Evolutionary conservation across 2,329 filamentous ascomycete genomes (phyloP), one percentile per base, ranked within the genome.

Genomic region (Calonectria hawksworthii): DNA sequence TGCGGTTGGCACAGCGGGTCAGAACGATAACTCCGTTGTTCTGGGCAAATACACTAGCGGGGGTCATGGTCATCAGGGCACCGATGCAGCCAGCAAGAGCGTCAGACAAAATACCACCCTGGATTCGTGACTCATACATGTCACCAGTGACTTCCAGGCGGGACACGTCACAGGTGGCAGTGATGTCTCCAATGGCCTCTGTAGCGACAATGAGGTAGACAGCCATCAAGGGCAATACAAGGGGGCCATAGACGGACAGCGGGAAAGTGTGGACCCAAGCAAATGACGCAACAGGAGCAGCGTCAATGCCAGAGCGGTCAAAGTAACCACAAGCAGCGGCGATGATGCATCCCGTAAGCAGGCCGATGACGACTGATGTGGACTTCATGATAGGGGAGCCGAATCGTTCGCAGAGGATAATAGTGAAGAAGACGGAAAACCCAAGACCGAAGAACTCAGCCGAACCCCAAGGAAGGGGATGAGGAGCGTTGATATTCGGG

Each of bases 21-120:
- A 97, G 88, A 0, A 94, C 93, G 75, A 97, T 96, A 67, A 96
- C 94, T 44, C 94, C 94, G 83, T 96, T 96, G 86, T 96, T 96
- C 83, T 96, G 94, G 0, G 94, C 94, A 79, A 96, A 96, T 0
- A 93, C 94, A 1, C 92, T 93, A 91, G 96, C 94, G 36, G 94
- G 94, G 0, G 94, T 94, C 78, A 95, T 94, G 63, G 94, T 96
- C 86, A 93, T 94, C 38, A 97, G 89, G 0, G 92, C 94, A 21
- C 94, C 94, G 21, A 96, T 86, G 76, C 95, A 86, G 44, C 94
- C 94, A 80, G 95, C 95, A 66, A 96, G 79, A 0, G 94, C 95
- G 79, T 97, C 95, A 0, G 94, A 94, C 4, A 97, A 84, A 21
- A 96, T 91, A 41, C 94, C 94, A 16, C 94, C 94, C 84, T 96